phyloP scores from a whole-genome alignment of 345 rosid species.

The Carallia brachiata region DNA sequence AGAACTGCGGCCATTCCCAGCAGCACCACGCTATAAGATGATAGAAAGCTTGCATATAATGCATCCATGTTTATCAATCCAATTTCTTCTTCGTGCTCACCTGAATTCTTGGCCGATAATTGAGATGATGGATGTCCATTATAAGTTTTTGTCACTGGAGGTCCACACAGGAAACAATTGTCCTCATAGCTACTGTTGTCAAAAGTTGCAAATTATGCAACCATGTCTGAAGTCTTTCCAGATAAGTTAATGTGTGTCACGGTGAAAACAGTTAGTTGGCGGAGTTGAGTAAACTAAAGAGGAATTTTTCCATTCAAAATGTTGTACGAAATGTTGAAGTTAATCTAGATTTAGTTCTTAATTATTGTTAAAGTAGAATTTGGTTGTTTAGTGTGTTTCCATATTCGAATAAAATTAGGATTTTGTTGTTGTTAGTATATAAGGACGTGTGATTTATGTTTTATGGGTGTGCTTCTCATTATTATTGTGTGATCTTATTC shows the following conservation, averaged over 20 bases:
- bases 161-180: conserved; percentile 16
- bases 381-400: too few relatives aligned
- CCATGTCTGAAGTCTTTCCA: conserved; percentile 12
- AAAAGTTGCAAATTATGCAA: conserved; percentile 29
- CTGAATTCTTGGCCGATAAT: too few relatives aligned
- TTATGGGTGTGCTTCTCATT: too few relatives aligned
- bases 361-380: too few relatives aligned
- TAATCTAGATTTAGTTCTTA: too few relatives aligned
- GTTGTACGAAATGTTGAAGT: conserved; percentile 34
- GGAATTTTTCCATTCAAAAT: conserved; percentile 27
- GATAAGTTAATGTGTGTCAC: conserved; percentile 39
- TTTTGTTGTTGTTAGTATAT: too few relatives aligned
- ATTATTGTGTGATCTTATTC: too few relatives aligned
- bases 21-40: not conserved
- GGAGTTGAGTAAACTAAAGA: conserved; percentile 14
- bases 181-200: conserved; percentile 18
- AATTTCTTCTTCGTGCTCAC: not conserved
- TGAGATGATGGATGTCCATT: not conserved
- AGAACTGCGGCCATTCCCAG: not conserved
- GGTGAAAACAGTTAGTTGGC: not conserved
- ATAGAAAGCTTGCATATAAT: conserved; percentile 3
- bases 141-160: conserved; percentile 18
- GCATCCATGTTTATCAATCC: conserved; percentile 10
- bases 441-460: too few relatives aligned
- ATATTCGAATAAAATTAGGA: too few relatives aligned